Evolutionary conservation across 2,329 filamentous ascomycete genomes (phyloP).

Genomic region (Aspergillus eucalypticola): DNA sequence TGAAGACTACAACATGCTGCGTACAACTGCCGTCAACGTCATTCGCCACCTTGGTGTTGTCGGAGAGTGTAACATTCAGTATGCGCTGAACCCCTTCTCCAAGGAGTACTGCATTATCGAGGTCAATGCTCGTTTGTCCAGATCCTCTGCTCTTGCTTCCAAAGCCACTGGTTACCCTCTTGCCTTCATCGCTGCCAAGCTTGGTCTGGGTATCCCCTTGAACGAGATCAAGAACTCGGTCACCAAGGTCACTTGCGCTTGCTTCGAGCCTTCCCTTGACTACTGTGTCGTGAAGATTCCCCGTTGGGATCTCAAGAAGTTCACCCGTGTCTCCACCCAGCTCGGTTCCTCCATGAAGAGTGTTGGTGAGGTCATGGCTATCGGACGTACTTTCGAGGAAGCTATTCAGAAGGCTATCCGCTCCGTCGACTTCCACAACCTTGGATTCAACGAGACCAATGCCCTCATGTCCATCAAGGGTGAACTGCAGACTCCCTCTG

Average conservation of each 20-base stretch:
- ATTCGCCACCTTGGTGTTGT: constrained; percentile 96
- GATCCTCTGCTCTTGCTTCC: constrained; percentile 91
- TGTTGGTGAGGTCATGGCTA: constrained; percentile 98
- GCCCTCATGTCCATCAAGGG: constrained; percentile 94
- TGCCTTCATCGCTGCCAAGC: constrained; percentile 94
- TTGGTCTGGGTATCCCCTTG: constrained; percentile 89
- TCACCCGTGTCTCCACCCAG: constrained; percentile 91
- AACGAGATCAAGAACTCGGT: constrained; percentile 97
- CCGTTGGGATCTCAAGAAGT: constrained; percentile 98
- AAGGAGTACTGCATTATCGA: constrained; percentile 99
- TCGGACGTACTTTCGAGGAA: constrained; percentile 94
- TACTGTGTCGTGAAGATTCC: constrained; percentile 99
- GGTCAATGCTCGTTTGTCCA: constrained; percentile 92
- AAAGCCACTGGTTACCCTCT: constrained; percentile 97
- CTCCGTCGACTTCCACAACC: constrained; percentile 89
- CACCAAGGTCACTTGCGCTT: constrained; percentile 92
- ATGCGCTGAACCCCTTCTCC: constrained; percentile 92
- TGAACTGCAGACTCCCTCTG: constrained; percentile 94
- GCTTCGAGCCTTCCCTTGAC: constrained; percentile 97
- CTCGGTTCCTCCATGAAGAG: constrained; percentile 99
- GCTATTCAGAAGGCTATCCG: constrained; percentile 98
- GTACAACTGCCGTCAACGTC: constrained; percentile 94
- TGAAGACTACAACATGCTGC: constrained; percentile 98
- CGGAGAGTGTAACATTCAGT: constrained; percentile 98
- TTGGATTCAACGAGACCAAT: constrained; percentile 89